phyloP scores from a whole-genome alignment of 768 basidiomycete species.

The Tephrocybe rancida region DNA sequence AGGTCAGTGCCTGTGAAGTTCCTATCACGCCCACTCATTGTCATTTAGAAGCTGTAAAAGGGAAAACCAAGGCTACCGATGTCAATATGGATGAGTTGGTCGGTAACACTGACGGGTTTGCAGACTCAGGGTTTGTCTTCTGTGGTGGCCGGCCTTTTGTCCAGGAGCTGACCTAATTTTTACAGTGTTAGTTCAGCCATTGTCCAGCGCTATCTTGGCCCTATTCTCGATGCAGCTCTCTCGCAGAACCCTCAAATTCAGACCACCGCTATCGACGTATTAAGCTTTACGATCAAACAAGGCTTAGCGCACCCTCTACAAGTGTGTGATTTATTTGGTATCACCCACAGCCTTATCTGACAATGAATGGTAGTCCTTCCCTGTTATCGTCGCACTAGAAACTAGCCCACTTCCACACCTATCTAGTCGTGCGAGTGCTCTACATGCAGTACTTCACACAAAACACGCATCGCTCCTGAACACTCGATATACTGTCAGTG shows the following conservation, averaged over 20 bases:
- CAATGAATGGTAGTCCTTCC: slow-evolving; percentile 66
- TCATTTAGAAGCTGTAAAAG: slow-evolving; percentile 41
- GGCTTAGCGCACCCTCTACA: slow-evolving; percentile 94
- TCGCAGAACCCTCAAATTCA: slow-evolving; percentile 74
- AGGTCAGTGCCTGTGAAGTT: slow-evolving; percentile 34
- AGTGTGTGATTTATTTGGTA: slow-evolving; percentile 38
- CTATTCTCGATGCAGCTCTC: slow-evolving; percentile 81
- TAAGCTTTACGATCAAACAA: slow-evolving; percentile 93
- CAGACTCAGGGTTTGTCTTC: slow-evolving; percentile 86
- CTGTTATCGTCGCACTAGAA: slow-evolving; percentile 91
- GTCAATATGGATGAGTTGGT: slow-evolving; percentile 94
- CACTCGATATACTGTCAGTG: slow-evolving; percentile 80
- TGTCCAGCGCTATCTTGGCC: slow-evolving; percentile 87
- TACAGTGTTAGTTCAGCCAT: slow-evolving; percentile 90
- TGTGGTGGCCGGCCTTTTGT: neutral
- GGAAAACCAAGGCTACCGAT: slow-evolving; percentile 43
- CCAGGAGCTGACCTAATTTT: neutral
- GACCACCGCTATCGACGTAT: slow-evolving; percentile 83
- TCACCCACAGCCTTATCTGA: neutral
- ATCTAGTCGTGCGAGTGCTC: slow-evolving; percentile 73
- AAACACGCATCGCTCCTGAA: slow-evolving; percentile 93
- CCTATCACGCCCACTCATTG: slow-evolving; percentile 2
- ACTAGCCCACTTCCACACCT: slow-evolving; percentile 67
- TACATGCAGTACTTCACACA: slow-evolving; percentile 81
- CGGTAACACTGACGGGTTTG: slow-evolving; percentile 93